Conservation (phyloP, 2,329 filamentous ascomycete genomes). For the Colletotrichum somersetense region DNA sequence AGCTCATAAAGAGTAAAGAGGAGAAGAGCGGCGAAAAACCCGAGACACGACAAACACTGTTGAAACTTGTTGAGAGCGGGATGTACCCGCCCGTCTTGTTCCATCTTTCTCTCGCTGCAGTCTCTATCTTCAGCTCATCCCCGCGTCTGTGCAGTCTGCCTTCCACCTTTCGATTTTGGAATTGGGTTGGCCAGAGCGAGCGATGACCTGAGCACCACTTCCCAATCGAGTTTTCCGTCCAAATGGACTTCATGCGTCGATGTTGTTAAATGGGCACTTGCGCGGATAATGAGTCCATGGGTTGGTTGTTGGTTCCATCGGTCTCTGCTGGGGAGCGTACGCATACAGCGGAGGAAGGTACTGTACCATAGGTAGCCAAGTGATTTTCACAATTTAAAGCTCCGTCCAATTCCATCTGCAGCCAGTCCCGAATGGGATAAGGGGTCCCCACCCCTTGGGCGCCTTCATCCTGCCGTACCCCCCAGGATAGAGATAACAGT, state of each 20-base stretch:
- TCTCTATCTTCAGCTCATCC: constrained; percentile 13
- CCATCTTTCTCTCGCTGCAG: not conserved
- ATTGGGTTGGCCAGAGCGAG: not conserved
- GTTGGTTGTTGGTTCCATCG: not conserved
- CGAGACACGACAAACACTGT: constrained; percentile 14
- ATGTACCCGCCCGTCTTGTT: constrained; percentile 13
- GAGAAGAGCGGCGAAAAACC: constrained; percentile 9
- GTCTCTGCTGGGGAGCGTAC: not conserved
- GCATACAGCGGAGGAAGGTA: too few relatives aligned
- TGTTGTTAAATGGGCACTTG: not conserved
- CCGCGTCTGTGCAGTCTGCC: not conserved
- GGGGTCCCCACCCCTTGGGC: constrained; percentile 29
- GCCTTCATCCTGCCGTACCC: not conserved
- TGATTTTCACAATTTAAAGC: constrained; percentile 31
- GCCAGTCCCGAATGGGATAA: constrained; percentile 26
- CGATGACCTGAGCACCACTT: constrained; percentile 4
- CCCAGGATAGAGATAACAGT: not conserved
- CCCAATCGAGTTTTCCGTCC: constrained; percentile 15
- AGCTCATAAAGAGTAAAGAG: constrained; percentile 3
- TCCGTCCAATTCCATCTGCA: constrained; percentile 30
- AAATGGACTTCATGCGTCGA: constrained; percentile 22
- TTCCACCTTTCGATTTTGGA: constrained; percentile 7
- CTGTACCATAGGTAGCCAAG: not conserved
- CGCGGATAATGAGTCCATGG: not conserved
- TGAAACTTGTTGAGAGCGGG: constrained; percentile 39